phyloP scores from a whole-genome alignment of 768 basidiomycete species.

The Auricularia auricula-judae region DNA sequence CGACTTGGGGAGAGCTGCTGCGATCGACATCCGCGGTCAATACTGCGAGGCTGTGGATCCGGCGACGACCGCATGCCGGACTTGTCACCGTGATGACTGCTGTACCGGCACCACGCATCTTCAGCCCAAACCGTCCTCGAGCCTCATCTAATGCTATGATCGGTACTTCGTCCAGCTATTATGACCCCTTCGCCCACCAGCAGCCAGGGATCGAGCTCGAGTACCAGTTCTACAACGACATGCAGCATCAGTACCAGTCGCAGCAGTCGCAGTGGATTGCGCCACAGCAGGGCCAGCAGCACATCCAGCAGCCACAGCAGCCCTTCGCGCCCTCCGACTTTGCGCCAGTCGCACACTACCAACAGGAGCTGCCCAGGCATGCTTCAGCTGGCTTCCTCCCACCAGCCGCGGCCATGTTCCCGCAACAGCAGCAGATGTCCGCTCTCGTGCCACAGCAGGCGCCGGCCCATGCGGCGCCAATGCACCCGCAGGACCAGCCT shows the following conservation, averaged over 20 bases:
- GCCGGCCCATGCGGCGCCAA: neutral
- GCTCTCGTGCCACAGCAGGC: neutral
- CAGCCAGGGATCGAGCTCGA: neutral
- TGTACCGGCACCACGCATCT: neutral
- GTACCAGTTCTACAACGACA: neutral
- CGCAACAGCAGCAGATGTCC: too few species aligned
- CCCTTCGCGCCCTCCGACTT: slow-evolving; percentile 3
- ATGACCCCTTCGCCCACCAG: neutral
- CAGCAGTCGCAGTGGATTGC: slow-evolving; percentile 9
- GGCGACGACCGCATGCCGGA: neutral
- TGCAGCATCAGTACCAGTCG: slow-evolving; percentile 6
- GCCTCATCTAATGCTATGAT: neutral
- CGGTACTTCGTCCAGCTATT: neutral
- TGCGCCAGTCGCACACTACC: neutral
- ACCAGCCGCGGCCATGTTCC: neutral
- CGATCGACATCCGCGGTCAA: too few species aligned
- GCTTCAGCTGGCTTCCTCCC: neutral
- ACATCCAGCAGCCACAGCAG: slow-evolving; percentile 13
- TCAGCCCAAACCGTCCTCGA: neutral
- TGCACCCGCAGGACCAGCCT: neutral
- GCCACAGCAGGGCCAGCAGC: slow-evolving; percentile 3
- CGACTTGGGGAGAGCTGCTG: too few species aligned
- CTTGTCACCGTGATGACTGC: neutral
- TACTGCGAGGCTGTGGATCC: neutral
- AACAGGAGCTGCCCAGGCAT: neutral